phyloP scores from a whole-genome alignment of 179 eudicot genomes.

The Actinidia arguta region DNA sequence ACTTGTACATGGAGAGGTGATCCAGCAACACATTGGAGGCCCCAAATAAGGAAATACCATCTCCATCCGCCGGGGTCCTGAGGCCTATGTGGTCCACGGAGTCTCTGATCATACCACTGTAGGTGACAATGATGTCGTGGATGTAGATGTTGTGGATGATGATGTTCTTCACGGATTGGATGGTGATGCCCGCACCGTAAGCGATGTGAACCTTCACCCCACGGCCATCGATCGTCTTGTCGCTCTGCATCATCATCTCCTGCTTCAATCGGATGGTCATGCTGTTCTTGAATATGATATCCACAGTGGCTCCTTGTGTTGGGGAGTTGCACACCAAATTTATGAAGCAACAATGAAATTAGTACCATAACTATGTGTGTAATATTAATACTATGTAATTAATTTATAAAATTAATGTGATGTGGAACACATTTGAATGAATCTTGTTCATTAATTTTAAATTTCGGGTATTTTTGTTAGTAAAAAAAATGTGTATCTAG shows the following conservation, averaged over 20 bases:
- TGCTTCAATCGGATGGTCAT: conserved; percentile 62
- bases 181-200: conserved; percentile 73
- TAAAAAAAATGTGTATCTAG: too few species aligned
- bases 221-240: conserved; percentile 94
- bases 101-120: conserved; percentile 65
- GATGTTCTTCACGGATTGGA: conserved; percentile 66
- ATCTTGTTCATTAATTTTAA: background rate
- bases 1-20: conserved; percentile 70
- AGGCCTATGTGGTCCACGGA: conserved; percentile 56
- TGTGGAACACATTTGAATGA: too few species aligned
- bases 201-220: conserved; percentile 66
- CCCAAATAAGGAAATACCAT: conserved; percentile 66
- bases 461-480: background rate
- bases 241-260: conserved; percentile 64
- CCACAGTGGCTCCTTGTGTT: conserved; percentile 61
- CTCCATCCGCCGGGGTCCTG: conserved; percentile 68
- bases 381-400: too few species aligned
- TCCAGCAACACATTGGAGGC: conserved; percentile 79
- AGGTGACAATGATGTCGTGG: conserved; percentile 41
- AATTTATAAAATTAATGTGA: too few species aligned
- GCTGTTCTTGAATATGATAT: conserved; percentile 51
- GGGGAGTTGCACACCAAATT: background rate
- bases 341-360: background rate
- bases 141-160: conserved; percentile 75
- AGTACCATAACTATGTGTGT: too few species aligned